Base-by-base conservation (phyloP, 2,329 filamentous ascomycete species). In the Claviceps sp. region DNA sequence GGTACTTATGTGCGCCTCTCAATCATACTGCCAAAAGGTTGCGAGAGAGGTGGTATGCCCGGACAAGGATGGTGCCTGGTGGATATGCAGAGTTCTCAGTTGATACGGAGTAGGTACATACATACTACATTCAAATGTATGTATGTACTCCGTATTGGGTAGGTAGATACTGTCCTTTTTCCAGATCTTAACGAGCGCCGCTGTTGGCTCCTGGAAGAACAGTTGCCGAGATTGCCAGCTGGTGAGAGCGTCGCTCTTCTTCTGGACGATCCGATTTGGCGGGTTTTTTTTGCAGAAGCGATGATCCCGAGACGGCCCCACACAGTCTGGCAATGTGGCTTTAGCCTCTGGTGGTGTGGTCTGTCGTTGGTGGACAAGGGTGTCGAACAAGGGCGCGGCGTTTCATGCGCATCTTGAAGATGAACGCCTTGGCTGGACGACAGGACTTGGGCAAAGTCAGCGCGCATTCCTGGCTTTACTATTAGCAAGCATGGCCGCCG, bases 401-500 rank as follows among this genome's bases (percentile, higher is more conserved):
- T 14, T 14, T 43, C 42, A 43, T 43, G 40, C 20, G 14, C 20
- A 14, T 22, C 40, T 34, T 34, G 29, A 34, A 34, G 29, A 34
- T 43, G 40, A 11, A 22, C 17, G n/a, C 20, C 29, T 34, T 43
- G 42, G 20, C 16, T 22, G 20, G 40, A 8, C 42, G 20, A 43
- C 42, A 23, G 13, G 42, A 43, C 9, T 34, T 34, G 29, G 9
- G 42, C 20, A 11, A 43, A 43, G 42, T 23, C 20, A 14, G 40
- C 40, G 40, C 40, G 14, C 20, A 43, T 43, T 43, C 40, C 40
- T 48, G 26, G 29, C 47, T 29, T 29, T 29, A 29, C 26, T 29
- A 52, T 22, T 22, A 52, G 47, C 44, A 40, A 47, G 50, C 52
- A 52, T 54, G 52, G 46, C 34, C 45, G n/a, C 45, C 47, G 45